Base-by-base conservation (phyloP, 2,329 filamentous ascomycete genomes). In the Blastomyces parvus region DNA sequence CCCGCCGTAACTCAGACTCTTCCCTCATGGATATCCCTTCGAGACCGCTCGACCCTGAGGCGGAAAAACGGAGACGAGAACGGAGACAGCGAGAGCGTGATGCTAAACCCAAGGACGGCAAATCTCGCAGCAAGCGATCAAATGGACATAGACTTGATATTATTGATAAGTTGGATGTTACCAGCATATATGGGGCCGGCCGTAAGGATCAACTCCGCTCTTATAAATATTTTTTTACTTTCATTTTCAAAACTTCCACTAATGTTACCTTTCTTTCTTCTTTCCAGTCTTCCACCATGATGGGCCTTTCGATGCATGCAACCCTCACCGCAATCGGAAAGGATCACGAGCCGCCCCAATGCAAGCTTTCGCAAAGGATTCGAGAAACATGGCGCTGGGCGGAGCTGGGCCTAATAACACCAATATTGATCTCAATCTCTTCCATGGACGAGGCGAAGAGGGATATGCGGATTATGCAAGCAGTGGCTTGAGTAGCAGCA, bases 231-330 rank as follows among this genome's bases (percentile, higher is more conserved):
- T 52, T 60, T 3, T n/a, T 13, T n/a, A n/a, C n/a, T 48, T 27
- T 48, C 14, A 22, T 42, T 42, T 52, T 19, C 17, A 19, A 44
- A 44, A 22, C 30, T 44, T 62, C 63, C n/a, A 58, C 17, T 60
- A 38, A 13, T 52, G 64, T 40, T 62, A n/a, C 9, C 46, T 8
- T 8, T 9, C 27, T 17, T 53, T 9, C 48, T 66, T 27, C n/a
- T n/a, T n/a, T n/a, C n/a, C 6, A 96, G 91, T 96, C 69, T 96
- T 97, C 77, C 94, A 99, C 71, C 94, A 99, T 72, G 94, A 97
- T 71, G 94, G 94, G 0, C 94, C 94, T 4, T 99, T 97, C 71
- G 94, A 99, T 76, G 94, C 94, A 25, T 90, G 94, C 74, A 96
- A 96, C 75, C 91, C 94, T 4, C 89, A 96, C 74, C 90, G 94